These are phyloP conservation scores for Aspergillus sp. DNA, from an alignment of 2,329 filamentous ascomycete genomes.

Conservation along the genomic window DNA sequence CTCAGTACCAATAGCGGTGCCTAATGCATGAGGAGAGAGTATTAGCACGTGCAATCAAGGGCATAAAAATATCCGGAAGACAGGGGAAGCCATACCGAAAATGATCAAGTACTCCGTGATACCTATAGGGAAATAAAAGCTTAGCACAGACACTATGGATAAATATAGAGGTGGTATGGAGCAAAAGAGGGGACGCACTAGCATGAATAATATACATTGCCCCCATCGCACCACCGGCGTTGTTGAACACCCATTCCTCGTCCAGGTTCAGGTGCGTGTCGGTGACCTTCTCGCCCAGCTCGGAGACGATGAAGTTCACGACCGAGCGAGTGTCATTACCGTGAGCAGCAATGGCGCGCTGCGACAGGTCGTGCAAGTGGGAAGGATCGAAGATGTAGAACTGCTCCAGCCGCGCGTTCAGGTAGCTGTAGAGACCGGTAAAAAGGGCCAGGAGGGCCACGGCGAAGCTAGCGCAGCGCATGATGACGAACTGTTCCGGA, in stretches of 20 bases:
- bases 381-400: slow-evolving; percentile 75
- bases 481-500: slow-evolving; percentile 9
- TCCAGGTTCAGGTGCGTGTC: slow-evolving; percentile 63
- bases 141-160: not conserved
- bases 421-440: slow-evolving; percentile 39
- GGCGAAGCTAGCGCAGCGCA: slow-evolving; percentile 35
- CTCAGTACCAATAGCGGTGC: slow-evolving; percentile 67
- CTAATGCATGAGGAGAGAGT: slow-evolving; percentile 15
- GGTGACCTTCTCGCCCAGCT: slow-evolving; percentile 59
- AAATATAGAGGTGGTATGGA: not conserved
- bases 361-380: slow-evolving; percentile 68
- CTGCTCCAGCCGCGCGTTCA: slow-evolving; percentile 42
- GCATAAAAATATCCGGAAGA: not conserved
- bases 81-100: slow-evolving; percentile 58
- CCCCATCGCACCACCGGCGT: slow-evolving; percentile 88
- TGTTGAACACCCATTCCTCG: slow-evolving; percentile 90
- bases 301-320: slow-evolving; percentile 68
- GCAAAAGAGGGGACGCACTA: slow-evolving; percentile 54
- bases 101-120: slow-evolving; percentile 90
- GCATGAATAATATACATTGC: slow-evolving; percentile 89
- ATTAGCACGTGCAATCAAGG: not conserved
- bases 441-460: slow-evolving; percentile 39
- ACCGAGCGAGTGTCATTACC: slow-evolving; percentile 74
- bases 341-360: slow-evolving; percentile 66
- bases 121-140: slow-evolving; percentile 24